Evolutionary conservation across 2,329 filamentous ascomycete genomes (phyloP), one percentile per base, ranked within the genome.

Genomic region (Colletotrichum scovillei): DNA sequence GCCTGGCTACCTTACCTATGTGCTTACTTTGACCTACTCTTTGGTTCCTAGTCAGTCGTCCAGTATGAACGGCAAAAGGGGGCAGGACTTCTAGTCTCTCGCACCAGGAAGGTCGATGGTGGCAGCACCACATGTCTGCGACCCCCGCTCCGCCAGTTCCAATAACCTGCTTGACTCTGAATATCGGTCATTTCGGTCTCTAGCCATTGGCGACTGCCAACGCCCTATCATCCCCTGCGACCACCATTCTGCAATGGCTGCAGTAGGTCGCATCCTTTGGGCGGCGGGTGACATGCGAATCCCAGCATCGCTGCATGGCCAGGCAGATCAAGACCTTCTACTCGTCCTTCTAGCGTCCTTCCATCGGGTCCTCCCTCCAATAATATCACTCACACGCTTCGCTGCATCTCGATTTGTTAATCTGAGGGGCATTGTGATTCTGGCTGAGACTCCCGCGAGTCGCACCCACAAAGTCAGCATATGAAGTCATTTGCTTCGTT

Each of bases 311-410:
- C 22, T 28, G 42, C 42, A 49, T 49, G 19, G 42, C n/a, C 26
- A 46, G 16, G 24, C 62, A 42, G 62, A 63, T 28, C 62, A 49
- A 63, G 46, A 16, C 59, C 53, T 73, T 73, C 70, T 32, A 55
- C 64, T 49, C 42, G 26, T 28, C 19, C 59, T 73, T 73, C 70
- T 73, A 73, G 70, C 66, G 70, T 26, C 35, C 28, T 69, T 73
- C 70, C 24, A 64, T 49, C 55, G 55, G 66, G 11, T 42, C 55
- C 64, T 35, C 57, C 22, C 22, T 14, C 58, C 59, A 32, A 57
- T 22, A 35, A 65, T 64, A 30, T 49, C 65, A 62, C 35, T n/a
- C 55, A 19, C n/a, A 55, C 30, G 14, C 5, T 30, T 56, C 22
- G 3, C 22, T 28, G 19, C 66, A 38, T 69, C 69, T 56, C 53